These are phyloP conservation scores for Thelonectria blattea DNA, from an alignment of 2,329 filamentous ascomycete species.

Conservation along the genomic window DNA sequence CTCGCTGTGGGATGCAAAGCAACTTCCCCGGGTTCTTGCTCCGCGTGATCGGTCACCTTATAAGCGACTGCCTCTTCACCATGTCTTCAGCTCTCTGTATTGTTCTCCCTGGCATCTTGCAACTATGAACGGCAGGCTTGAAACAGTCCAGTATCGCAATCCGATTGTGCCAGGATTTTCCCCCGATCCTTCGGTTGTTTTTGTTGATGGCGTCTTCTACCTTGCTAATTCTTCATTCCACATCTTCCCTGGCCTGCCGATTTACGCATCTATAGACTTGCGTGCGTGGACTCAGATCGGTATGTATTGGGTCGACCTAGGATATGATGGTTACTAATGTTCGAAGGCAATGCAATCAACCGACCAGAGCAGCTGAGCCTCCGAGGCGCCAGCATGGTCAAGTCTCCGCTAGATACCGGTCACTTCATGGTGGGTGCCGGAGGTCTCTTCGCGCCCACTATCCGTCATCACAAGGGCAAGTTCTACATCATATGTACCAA, in stretches of 20 bases:
- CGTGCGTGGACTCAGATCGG: slow-evolving; percentile 25
- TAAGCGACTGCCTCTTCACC: not conserved
- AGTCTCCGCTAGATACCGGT: slow-evolving; percentile 23
- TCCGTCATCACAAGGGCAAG: slow-evolving; percentile 29
- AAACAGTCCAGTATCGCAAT: slow-evolving; percentile 4
- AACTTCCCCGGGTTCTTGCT: too few relatives aligned
- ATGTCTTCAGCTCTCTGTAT: too few relatives aligned
- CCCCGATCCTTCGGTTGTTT: slow-evolving; percentile 23
- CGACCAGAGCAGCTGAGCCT: slow-evolving; percentile 20
- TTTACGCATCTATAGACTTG: slow-evolving; percentile 22
- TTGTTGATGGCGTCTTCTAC: slow-evolving; percentile 26
- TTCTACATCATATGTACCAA: slow-evolving; percentile 41
- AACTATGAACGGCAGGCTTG: too few relatives aligned
- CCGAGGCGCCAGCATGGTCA: slow-evolving; percentile 3
- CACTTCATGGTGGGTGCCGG: slow-evolving; percentile 21
- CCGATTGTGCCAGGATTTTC: slow-evolving; percentile 23
- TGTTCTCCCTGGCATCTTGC: too few relatives aligned
- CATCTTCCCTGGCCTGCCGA: slow-evolving; percentile 25
- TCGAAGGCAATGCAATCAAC: slow-evolving; percentile 26
- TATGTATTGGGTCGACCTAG: not conserved
- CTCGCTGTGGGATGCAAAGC: not conserved
- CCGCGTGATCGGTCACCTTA: not conserved
- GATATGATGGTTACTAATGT: not conserved
- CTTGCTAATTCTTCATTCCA: slow-evolving; percentile 26
- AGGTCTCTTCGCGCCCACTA: slow-evolving; percentile 35